Evolutionary conservation across 768 basidiomycete genomes (phyloP).

Genomic region (Phlebiopsis flavidoalba): DNA sequence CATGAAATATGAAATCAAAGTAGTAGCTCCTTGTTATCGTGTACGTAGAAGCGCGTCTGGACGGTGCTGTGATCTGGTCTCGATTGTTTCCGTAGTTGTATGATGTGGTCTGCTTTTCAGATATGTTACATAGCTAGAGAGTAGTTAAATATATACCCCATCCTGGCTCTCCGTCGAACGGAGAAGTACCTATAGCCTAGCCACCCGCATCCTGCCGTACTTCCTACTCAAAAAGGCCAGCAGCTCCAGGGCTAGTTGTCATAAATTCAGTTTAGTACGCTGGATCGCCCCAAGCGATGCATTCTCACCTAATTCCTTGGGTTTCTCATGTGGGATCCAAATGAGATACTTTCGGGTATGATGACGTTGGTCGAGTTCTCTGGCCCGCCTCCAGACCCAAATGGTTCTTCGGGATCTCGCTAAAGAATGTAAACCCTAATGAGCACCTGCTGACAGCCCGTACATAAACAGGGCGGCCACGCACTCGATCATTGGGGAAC

Average conservation of each 20-base stretch:
- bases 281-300: neutral
- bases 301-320: slow-evolving; percentile 22
- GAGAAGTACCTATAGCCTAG: neutral
- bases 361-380: slow-evolving; percentile 29
- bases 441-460: neutral
- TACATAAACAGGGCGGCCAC: slow-evolving; percentile 12
- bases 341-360: slow-evolving; percentile 27
- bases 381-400: slow-evolving; percentile 29
- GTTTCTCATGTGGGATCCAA: slow-evolving; percentile 28
- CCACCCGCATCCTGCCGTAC: slow-evolving; percentile 8
- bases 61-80: slow-evolving; percentile 12
- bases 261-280: neutral
- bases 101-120: slow-evolving; percentile 4
- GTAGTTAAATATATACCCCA: slow-evolving; percentile 9
- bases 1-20: neutral
- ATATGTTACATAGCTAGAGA: slow-evolving; percentile 14
- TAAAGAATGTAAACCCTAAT: neutral
- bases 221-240: slow-evolving; percentile 15
- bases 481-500: slow-evolving; percentile 30
- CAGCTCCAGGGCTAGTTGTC: slow-evolving; percentile 14
- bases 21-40: neutral
- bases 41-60: slow-evolving; percentile 4
- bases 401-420: slow-evolving; percentile 8
- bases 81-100: slow-evolving; percentile 5
- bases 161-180: neutral